Evolutionary conservation across 805 yeast genomes (phyloP).

Genomic region (Candida koratica): DNA sequence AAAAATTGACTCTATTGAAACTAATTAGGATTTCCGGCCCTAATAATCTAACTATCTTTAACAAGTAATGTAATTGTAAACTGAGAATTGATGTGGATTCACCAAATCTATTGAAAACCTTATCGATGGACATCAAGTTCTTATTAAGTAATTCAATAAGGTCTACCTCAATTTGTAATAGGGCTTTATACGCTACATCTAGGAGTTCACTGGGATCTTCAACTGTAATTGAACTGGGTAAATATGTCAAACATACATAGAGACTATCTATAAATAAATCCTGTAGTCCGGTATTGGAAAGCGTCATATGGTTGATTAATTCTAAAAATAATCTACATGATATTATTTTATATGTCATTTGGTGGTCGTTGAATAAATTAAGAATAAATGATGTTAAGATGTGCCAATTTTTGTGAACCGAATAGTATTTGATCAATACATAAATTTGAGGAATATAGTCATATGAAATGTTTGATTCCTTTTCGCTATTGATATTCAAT

Average conservation of each 20-base stretch:
- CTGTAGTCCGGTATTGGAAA: slow-evolving; percentile 22
- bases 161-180: slow-evolving; percentile 8
- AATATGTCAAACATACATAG: slow-evolving; percentile 22
- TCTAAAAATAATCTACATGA: slow-evolving; percentile 14
- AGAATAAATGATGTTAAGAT: slow-evolving; percentile 30
- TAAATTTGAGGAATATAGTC: slow-evolving; percentile 26
- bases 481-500: slow-evolving; percentile 1
- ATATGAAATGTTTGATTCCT: neutral
- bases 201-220: slow-evolving; percentile 20
- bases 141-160: slow-evolving; percentile 24
- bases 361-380: slow-evolving; percentile 33
- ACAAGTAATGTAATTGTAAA: slow-evolving; percentile 5
- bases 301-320: neutral
- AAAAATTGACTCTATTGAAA: slow-evolving; percentile 22
- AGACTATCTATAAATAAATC: slow-evolving; percentile 24
- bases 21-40: slow-evolving; percentile 9
- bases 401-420: slow-evolving; percentile 20
- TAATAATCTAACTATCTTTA: slow-evolving; percentile 1
- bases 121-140: slow-evolving; percentile 16
- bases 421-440: slow-evolving; percentile 15
- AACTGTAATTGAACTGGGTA: slow-evolving; percentile 23
- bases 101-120: slow-evolving; percentile 13
- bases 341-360: slow-evolving; percentile 24
- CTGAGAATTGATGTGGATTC: slow-evolving; percentile 2
- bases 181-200: slow-evolving; percentile 21